Base-by-base conservation (phyloP, 179 eudicot species). In the Nepenthes alata region DNA sequence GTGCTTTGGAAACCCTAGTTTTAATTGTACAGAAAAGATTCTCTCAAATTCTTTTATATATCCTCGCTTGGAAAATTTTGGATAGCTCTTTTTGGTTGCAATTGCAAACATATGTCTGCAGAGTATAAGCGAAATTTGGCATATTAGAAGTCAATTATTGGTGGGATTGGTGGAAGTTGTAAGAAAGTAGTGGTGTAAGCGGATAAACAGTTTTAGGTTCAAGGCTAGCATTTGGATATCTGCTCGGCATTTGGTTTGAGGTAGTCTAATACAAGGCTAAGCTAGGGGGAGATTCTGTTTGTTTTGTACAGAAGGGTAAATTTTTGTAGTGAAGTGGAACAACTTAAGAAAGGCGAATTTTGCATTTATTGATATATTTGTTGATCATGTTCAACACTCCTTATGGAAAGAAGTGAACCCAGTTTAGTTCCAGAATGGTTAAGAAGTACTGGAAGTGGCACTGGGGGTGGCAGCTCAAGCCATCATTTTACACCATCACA, bases 331-430 rank as follows among this genome's bases (percentile, higher is more conserved):
- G 49, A 53, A 53, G 35, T 12, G 41, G 25, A 60, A 4, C 13
- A 45, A 56, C 56, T 57, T 34, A 50, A 51, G 55, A 25, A 53
- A 60, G 66, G 58, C 4, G 36, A 37, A 55, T 50, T 55, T 38
- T n/a, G 16, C 6, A 12, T 50, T 62, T 54, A 47, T 52, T 53
- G 57, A 37, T 35, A 60, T 16, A 37, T 35, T 25, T 47, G n/a
- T 60, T 39, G 59, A 81, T 77, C 71, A 83, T 88, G 95, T 69
- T 77, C 67, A 67, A 67, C 60, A 41, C 68, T 77, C 69, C 70
- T 75, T 77, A 91, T 91, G 96, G 98, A 81, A 61, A 83, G 59
- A 80, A 84, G 86, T 84, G 96, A 91, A 73, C 98, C 90, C 52
- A 71, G 88, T 62, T 85, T 91, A 58, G 80, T 76, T 59, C 98